Conservation (phyloP, 2,329 filamentous ascomycete species). For the Emmonsiellopsis sp. region DNA sequence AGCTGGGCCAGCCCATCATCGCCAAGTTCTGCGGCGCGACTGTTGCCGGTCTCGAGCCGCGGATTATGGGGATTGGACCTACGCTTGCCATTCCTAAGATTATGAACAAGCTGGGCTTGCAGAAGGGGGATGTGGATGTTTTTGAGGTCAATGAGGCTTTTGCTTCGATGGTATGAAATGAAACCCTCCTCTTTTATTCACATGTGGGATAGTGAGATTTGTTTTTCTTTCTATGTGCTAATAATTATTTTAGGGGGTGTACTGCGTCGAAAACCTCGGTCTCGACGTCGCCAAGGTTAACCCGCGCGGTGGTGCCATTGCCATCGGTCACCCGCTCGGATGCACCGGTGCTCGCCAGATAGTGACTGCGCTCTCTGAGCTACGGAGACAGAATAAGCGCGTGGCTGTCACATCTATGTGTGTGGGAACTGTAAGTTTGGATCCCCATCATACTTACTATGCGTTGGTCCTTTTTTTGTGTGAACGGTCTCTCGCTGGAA, state of each 20-base stretch:
- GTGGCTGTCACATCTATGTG: conserved; percentile 90
- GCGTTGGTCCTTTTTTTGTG: background rate
- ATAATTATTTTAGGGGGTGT: conserved; percentile 58
- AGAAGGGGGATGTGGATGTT: conserved; percentile 31
- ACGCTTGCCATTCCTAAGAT: conserved; percentile 88
- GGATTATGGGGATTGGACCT: conserved; percentile 88
- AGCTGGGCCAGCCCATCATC: conserved; percentile 71
- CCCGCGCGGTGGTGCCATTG: conserved; percentile 87
- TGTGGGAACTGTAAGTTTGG: conserved; percentile 73
- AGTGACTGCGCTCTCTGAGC: conserved; percentile 75
- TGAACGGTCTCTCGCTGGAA: background rate
- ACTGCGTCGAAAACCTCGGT: conserved; percentile 75
- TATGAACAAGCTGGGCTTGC: conserved; percentile 68
- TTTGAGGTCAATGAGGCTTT: conserved; percentile 74
- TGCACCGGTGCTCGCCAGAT: conserved; percentile 88
- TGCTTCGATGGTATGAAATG: conserved; percentile 46
- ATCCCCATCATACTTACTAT: background rate
- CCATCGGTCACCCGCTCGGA: conserved; percentile 84
- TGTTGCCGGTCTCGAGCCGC: conserved; percentile 72
- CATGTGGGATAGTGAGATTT: too few relatives aligned
- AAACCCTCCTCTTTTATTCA: background rate
- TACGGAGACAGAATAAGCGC: conserved; percentile 68
- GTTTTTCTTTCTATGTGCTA: too few relatives aligned
- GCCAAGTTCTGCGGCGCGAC: conserved; percentile 82
- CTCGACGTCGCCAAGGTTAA: conserved; percentile 79